These are phyloP conservation scores for Cryphonectria parasitica DNA, from an alignment of 2,329 filamentous ascomycete genomes.

Conservation along the genomic window DNA sequence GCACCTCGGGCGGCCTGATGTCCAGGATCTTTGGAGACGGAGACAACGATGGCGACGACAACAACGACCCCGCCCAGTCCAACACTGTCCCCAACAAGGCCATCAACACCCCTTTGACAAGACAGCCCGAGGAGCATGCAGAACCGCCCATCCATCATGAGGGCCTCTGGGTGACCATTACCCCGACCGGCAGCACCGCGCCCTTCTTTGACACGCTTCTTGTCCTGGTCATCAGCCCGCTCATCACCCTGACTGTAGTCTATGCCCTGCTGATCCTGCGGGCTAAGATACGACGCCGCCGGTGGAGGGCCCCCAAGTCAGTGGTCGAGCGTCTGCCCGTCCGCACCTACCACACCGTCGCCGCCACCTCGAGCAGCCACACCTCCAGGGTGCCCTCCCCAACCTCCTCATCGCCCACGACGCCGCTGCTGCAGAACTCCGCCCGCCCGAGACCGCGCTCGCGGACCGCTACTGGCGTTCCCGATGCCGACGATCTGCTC, in stretches of 20 bases:
- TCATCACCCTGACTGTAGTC: slow-evolving; percentile 90
- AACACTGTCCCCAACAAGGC: slow-evolving; percentile 36
- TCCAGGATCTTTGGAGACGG: slow-evolving; percentile 56
- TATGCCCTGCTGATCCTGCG: slow-evolving; percentile 87
- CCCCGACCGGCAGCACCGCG: slow-evolving; percentile 84
- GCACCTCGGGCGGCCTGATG: slow-evolving; percentile 42
- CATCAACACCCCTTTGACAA: slow-evolving; percentile 30
- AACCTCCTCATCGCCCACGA: slow-evolving; percentile 70
- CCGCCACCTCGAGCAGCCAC: slow-evolving; percentile 58
- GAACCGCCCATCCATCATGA: slow-evolving; percentile 55
- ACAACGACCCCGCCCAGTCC: slow-evolving; percentile 37
- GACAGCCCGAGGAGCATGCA: slow-evolving; percentile 25
- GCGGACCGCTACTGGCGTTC: slow-evolving; percentile 65
- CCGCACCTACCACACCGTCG: slow-evolving; percentile 89
- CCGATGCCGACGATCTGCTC: slow-evolving; percentile 52
- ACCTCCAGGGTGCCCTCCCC: slow-evolving; percentile 64
- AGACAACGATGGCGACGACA: slow-evolving; percentile 43
- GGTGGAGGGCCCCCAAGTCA: slow-evolving; percentile 97
- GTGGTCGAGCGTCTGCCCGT: slow-evolving; percentile 94
- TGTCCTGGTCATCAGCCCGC: slow-evolving; percentile 92
- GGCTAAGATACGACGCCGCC: slow-evolving; percentile 82
- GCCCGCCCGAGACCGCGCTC: slow-evolving; percentile 64
- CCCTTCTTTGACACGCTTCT: slow-evolving; percentile 95
- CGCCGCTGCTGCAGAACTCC: slow-evolving; percentile 71
- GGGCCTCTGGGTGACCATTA: slow-evolving; percentile 95